phyloP scores from a whole-genome alignment of 495 filamentous ascomycete genomes.

The Penicillium daleae region DNA sequence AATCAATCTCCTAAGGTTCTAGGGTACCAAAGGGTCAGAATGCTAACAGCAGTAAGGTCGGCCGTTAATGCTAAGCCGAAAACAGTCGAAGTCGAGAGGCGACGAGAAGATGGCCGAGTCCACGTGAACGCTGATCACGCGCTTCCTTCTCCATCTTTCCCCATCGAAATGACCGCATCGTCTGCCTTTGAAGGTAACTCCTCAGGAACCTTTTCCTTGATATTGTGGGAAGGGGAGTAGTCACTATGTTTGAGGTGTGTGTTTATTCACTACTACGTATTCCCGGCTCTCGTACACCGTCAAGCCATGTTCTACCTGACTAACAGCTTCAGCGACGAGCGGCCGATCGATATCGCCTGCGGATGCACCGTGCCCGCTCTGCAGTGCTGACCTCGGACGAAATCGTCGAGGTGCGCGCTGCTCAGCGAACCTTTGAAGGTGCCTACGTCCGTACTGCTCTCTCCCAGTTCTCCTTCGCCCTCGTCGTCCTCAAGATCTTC shows the following conservation, averaged over 20 bases:
- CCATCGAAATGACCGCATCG: constrained; percentile 10
- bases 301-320: constrained; percentile 5
- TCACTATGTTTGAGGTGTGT: constrained; percentile 42
- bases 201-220: not conserved
- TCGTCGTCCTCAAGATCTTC: constrained; percentile 96
- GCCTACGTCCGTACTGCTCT: constrained; percentile 95
- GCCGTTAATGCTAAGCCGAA: constrained; percentile 3
- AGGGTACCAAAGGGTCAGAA: not conserved
- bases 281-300: not conserved
- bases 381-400: constrained; percentile 81
- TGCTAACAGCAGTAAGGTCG: not conserved
- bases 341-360: constrained; percentile 59
- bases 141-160: not conserved
- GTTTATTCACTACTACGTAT: not conserved
- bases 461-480: constrained; percentile 90
- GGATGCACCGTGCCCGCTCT: constrained; percentile 81
- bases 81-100: not conserved
- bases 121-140: constrained; percentile 30
- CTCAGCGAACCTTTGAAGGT: constrained; percentile 95
- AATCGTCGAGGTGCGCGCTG: constrained; percentile 90
- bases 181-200: not conserved
- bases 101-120: constrained; percentile 5
- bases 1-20: constrained; percentile 6
- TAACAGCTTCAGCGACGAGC: constrained; percentile 44
- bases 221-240: not conserved